Evolutionary conservation across 768 basidiomycete species (phyloP).

Genomic region (Russula emetica): DNA sequence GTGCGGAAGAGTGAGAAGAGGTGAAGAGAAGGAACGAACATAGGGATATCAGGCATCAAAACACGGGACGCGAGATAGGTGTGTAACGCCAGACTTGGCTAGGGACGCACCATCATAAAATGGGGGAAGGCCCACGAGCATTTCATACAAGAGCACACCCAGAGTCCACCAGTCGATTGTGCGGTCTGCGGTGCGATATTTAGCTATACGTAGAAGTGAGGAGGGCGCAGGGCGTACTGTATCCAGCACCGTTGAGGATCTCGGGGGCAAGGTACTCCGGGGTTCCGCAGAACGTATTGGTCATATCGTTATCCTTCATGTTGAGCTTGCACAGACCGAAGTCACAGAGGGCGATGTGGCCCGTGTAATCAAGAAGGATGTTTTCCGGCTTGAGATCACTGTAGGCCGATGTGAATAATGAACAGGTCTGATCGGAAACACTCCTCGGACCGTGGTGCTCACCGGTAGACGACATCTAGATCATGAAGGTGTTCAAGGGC

Average conservation of each 20-base stretch:
- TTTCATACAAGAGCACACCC: constrained; percentile 88
- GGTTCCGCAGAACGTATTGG: constrained; percentile 97
- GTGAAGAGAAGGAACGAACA: too few species aligned
- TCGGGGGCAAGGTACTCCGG: constrained; percentile 93
- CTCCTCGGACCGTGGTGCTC: constrained; percentile 30
- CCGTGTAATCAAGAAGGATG: constrained; percentile 93
- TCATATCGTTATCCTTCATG: constrained; percentile 96
- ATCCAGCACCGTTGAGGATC: constrained; percentile 71
- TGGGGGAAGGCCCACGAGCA: constrained; percentile 92
- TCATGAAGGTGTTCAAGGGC: constrained; percentile 97
- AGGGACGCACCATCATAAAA: constrained; percentile 80
- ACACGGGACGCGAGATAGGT: background rate
- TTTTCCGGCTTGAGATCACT: constrained; percentile 98
- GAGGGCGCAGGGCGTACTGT: constrained; percentile 44
- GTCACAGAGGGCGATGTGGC: constrained; percentile 95
- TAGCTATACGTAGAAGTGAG: background rate
- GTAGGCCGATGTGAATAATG: constrained; percentile 10
- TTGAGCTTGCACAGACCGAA: constrained; percentile 93
- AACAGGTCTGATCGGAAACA: background rate
- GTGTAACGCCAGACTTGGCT: background rate
- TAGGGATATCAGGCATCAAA: background rate
- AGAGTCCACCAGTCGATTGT: constrained; percentile 99
- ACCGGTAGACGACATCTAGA: constrained; percentile 96
- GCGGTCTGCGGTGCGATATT: constrained; percentile 50
- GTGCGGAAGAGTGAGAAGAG: constrained; percentile 1